Percentiles rank a stretch among this genome's conserved stretches.
Evolutionary conservation across 805 yeast species (phyloP).

Genomic region (Allodekkera sacchari): DNA sequence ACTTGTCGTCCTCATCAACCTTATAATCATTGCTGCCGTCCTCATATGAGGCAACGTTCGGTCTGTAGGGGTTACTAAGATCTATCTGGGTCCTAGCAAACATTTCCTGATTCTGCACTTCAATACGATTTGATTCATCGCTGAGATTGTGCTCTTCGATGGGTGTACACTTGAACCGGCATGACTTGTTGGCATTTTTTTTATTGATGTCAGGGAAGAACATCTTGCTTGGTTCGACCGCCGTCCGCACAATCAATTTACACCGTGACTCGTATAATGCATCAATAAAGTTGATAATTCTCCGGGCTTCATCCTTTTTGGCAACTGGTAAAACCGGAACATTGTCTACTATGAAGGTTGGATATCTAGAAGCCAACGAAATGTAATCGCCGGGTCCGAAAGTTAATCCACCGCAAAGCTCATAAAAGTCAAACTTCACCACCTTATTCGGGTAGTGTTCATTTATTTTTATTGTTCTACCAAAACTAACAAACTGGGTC

Average conservation of each 20-base stretch:
- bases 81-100: constrained; percentile 55
- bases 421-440: constrained; percentile 36
- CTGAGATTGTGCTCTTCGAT: constrained; percentile 8
- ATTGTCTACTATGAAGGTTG: constrained; percentile 47
- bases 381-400: constrained; percentile 65
- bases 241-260: constrained; percentile 45
- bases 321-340: constrained; percentile 51
- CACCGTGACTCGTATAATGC: constrained; percentile 64
- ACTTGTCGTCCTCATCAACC: constrained; percentile 11
- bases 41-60: constrained; percentile 58
- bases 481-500: constrained; percentile 41
- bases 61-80: constrained; percentile 56
- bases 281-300: constrained; percentile 59
- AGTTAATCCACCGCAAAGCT: constrained; percentile 43
- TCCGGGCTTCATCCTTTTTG: constrained; percentile 59
- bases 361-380: constrained; percentile 52
- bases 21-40: constrained; percentile 31
- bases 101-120: constrained; percentile 56
- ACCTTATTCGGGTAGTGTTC: constrained; percentile 32
- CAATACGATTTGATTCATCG: constrained; percentile 3
- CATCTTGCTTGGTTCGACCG: constrained; percentile 39
- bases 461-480: constrained; percentile 42
- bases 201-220: constrained; percentile 51
- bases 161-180: constrained; percentile 12
- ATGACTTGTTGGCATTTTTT: constrained; percentile 1